Evolutionary conservation across 305 asterid genomes (phyloP), one percentile per base, ranked within the genome.

Genomic region (Coffea humblotiana): DNA sequence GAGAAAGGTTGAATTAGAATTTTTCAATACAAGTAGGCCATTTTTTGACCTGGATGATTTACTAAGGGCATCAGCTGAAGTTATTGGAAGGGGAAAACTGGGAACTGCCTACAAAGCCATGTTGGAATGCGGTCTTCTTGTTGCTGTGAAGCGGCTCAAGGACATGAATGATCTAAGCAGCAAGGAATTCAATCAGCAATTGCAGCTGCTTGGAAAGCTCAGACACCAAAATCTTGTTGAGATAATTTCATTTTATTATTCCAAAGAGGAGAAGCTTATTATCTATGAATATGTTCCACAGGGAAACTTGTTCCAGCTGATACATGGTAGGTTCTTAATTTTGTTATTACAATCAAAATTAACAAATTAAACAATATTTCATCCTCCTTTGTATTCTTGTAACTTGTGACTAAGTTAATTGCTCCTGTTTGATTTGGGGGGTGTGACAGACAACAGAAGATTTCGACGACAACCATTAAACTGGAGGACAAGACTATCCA

Each of bases 191-290:
- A 65, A 47, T 43, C 95, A 88, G 77, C 94, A 90, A 75, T 82
- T 92, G 87, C 90, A 79, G 29, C 76, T 87, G 45, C 87, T 92
- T 11, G 97, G 91, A 16, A 85, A 83, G 35, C n/a, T 88, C 47
- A 88, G 65, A 74, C 95, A 92, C 49, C 86, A 86, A 37, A 91
- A 90, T 78, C 82, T 91, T 32, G 88, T 82, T 0, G 88, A 87
- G 82, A 83, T 91, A 49, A 80, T 92, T 60, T 87, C 97, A 0
- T 92, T 87, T 75, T 87, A 89, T 84, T 82, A 82, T 75, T 85
- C 96, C n/a, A 88, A 83, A 76, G 90, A 92, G n/a, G 97, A 92
- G 87, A 90, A 86, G 87, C 87, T 92, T 14, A 84, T 92, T 79
- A 75, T 92, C 5, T 87, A 79, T 48, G 97, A 89, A 75, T 88